A percentile compares a stretch with the other conserved stretches of the same genome.
phyloP scores from a whole-genome alignment of 768 basidiomycete genomes.

The Coprinopsis cinerea region DNA sequence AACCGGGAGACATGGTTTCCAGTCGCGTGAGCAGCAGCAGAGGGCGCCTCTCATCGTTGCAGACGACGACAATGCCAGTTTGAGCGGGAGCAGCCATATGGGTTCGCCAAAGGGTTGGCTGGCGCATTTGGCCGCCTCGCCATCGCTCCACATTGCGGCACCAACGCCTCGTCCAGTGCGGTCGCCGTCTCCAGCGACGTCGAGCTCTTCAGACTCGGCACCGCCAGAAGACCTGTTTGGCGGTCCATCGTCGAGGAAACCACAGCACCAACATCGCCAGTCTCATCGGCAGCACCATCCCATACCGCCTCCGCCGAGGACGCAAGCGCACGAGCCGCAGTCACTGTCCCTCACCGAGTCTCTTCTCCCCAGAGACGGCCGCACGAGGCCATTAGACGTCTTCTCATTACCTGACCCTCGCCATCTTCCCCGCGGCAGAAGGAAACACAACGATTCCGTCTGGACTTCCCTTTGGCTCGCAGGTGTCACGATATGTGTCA shows the following conservation, averaged over 20 bases:
- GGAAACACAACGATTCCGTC: constrained; percentile 68
- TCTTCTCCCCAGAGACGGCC: constrained; percentile 68
- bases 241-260: constrained; percentile 13
- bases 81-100: constrained; percentile 21
- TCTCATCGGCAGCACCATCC: constrained; percentile 19
- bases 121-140: constrained; percentile 68
- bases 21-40: constrained; percentile 27
- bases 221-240: constrained; percentile 39
- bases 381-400: constrained; percentile 54
- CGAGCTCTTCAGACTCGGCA: constrained; percentile 38
- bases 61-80: constrained; percentile 16
- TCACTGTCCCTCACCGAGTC: constrained; percentile 77
- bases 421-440: constrained; percentile 53
- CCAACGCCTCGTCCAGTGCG: constrained; percentile 14
- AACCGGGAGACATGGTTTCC: constrained; percentile 24
- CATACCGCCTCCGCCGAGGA: constrained; percentile 39
- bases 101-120: constrained; percentile 57
- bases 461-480: constrained; percentile 68
- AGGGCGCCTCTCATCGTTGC: constrained; percentile 32
- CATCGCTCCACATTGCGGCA: constrained; percentile 23
- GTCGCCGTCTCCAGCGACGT: constrained; percentile 34
- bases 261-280: constrained; percentile 15
- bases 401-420: constrained; percentile 78
- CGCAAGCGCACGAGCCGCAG: constrained; percentile 29
- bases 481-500: constrained; percentile 51